Base-by-base conservation (phyloP, 2,329 filamentous ascomycete species). In the Neonectria coccinea region DNA sequence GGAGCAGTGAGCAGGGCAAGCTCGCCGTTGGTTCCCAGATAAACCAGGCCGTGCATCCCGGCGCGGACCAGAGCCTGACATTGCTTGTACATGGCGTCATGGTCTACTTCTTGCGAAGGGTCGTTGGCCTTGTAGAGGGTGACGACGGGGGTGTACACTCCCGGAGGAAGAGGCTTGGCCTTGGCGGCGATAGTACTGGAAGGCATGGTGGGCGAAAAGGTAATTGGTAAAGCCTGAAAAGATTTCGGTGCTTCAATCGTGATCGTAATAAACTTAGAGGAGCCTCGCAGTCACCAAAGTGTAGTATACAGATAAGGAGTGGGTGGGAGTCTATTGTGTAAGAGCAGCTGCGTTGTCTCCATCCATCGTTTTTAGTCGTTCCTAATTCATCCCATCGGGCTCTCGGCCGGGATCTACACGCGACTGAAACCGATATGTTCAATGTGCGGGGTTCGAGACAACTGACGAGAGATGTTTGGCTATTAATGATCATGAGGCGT, bases 11-110 rank as follows among this genome's bases (percentile, higher is more conserved):
- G 76, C 0, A 84, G 74, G 1, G 79, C 80, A 10, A 82, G 76
- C 63, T 84, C 83, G 33, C 80, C 83, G 48, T 82, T 85, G 5
- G 83, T 84, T 18, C 82, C 83, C 3, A 80, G 76, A 25, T 83
- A 79, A 1, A 85, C 82, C 0, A 85, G 79, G 1, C 83, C 80
- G 45, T 82, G 79, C 70, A 83, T 78, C 6, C 82, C 83, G 2
- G 78, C 78, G 41, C 76, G 77, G 33, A 83, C 78, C 2, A 85
- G 70, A 59, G 79, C 73, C 39, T 76, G 75, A 56, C 79, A 82
- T 62, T 82, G 80, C 45, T 76, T 79, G 70, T 81, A 79, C 68
- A 82, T 83, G 14, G 82, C 81, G 47, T 81, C 79, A 51, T 78
- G 75, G 65, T 85, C 80, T 27, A 84, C 76, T 31, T 79, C 74